Evolutionary conservation across 495 filamentous ascomycete species (phyloP).

Genomic region (Penicillium mononematosum): DNA sequence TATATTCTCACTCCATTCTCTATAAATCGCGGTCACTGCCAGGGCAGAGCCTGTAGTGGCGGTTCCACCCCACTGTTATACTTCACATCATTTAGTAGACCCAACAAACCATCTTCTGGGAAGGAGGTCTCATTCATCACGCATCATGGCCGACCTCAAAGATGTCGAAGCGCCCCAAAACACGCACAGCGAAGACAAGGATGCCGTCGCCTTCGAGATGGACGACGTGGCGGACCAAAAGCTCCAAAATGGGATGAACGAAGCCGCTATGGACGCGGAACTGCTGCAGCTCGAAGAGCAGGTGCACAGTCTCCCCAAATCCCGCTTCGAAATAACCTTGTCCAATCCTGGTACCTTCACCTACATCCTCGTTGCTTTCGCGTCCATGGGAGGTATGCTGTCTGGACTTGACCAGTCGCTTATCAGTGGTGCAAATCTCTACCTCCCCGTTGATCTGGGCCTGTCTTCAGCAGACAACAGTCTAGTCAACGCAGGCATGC

Average conservation of each 20-base stretch:
- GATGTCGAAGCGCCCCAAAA: conserved; percentile 32
- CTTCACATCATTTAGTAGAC: conserved; percentile 1
- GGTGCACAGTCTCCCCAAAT: conserved; percentile 27
- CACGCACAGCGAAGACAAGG: conserved; percentile 33
- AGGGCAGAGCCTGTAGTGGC: background rate
- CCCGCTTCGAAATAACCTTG: conserved; percentile 31
- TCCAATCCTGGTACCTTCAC: conserved; percentile 51
- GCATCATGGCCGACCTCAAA: conserved; percentile 33
- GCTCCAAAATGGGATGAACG: conserved; percentile 23
- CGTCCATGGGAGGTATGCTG: conserved; percentile 60
- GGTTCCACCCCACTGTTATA: conserved; percentile 5
- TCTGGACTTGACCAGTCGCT: conserved; percentile 62
- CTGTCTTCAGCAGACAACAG: conserved; percentile 47
- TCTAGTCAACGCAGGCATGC: conserved; percentile 58
- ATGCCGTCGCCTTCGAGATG: conserved; percentile 25
- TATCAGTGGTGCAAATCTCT: conserved; percentile 60
- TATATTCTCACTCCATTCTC: background rate
- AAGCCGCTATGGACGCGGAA: conserved; percentile 42
- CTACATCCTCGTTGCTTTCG: conserved; percentile 61
- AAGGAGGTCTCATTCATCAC: conserved; percentile 5
- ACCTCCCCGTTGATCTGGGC: conserved; percentile 48
- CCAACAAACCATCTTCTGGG: background rate
- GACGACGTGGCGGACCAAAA: conserved; percentile 33
- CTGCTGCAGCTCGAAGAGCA: conserved; percentile 35
- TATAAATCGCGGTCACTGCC: background rate